phyloP scores from a whole-genome alignment of 2,329 filamentous ascomycete species.

The Aspergillus eucalypticola region DNA sequence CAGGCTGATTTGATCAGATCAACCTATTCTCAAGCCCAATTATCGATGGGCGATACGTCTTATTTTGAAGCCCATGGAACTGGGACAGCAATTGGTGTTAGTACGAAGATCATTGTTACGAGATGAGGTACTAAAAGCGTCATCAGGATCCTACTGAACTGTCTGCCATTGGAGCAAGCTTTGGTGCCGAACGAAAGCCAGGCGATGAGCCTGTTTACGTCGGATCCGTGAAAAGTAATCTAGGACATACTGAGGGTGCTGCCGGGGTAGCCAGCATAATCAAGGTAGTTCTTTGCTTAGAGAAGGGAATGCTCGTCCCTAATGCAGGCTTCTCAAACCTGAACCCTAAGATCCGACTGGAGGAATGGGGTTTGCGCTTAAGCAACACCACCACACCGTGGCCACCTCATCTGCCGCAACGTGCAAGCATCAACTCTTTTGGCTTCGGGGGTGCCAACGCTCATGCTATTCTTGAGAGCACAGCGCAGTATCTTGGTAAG shows the following conservation, averaged over 20 bases:
- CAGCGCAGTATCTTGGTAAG: conserved; percentile 15
- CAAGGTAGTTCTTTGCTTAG: conserved; percentile 47
- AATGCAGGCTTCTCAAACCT: conserved; percentile 48
- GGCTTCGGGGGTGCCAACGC: conserved; percentile 33
- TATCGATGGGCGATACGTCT: conserved; percentile 20
- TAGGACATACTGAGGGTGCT: conserved; percentile 54
- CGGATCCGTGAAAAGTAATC: conserved; percentile 33
- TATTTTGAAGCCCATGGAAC: conserved; percentile 47
- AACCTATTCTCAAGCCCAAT: conserved; percentile 32
- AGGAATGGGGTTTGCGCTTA: conserved; percentile 22
- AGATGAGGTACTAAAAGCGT: too few relatives aligned
- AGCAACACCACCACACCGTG: conserved; percentile 20
- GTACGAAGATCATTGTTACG: neutral
- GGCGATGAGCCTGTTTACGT: conserved; percentile 25
- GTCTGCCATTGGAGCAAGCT: conserved; percentile 19
- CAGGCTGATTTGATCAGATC: conserved; percentile 42
- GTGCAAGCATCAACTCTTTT: conserved; percentile 31
- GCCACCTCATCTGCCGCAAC: conserved; percentile 20
- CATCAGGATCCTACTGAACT: conserved; percentile 20
- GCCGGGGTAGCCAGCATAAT: conserved; percentile 54
- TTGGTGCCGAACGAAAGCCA: conserved; percentile 15
- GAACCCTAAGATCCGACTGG: conserved; percentile 43
- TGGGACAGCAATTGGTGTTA: conserved; percentile 37
- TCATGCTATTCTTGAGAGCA: conserved; percentile 25
- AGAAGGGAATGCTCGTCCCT: conserved; percentile 43